Evolutionary conservation across 768 basidiomycete genomes (phyloP), one percentile per base, ranked within the genome.

Genomic region (Crassisporium funariophilum): DNA sequence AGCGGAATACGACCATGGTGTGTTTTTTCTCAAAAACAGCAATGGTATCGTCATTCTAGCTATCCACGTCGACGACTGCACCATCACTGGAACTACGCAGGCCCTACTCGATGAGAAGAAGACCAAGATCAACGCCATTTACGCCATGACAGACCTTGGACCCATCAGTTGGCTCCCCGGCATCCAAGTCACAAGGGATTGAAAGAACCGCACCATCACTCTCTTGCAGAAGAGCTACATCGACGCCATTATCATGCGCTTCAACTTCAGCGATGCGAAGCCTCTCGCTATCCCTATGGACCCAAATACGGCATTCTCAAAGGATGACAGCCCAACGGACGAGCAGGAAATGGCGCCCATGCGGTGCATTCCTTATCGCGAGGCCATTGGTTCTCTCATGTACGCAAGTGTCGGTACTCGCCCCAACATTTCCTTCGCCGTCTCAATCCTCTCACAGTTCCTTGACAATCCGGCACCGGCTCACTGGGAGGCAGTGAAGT

Each of bases 141-240:
- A 61, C 49, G 42, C 45, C 0, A 29, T 29, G 13, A 61, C 49
- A 0, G 64, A 68, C 44, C 29, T 62, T 4, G 63, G 67, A 2
- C 46, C 58, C 6, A 43, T 64, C 16, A 49, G 50, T 35, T 60
- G 56, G 55, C 29, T 66, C 2, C 50, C 63, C 4, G 55, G 58
- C 11, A 55, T 64, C 24, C 33, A 57, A 38, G 43, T 64, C 25
- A 48, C 20, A 17, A 34, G 51, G 8, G 41, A 56, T 21, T 35
- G 53, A 19, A 50, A 33, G 3, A 33, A 33, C 3, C 34, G 52
- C 0, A 68, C 59, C 13, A 52, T 73, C 13, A 31, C 50, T 7
- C 49, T 71, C 6, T 63, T 53, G 16, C 71, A 75, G 41, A 38
- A 42, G 13, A 25, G 48, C 19, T 70, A 67, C 47, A 63, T 72